Percentiles rank a stretch among this genome's conserved stretches.
These are phyloP conservation scores for Chamaecyparis obtusa DNA, from an alignment of 75 land plant genomes.

Conservation along the genomic window DNA sequence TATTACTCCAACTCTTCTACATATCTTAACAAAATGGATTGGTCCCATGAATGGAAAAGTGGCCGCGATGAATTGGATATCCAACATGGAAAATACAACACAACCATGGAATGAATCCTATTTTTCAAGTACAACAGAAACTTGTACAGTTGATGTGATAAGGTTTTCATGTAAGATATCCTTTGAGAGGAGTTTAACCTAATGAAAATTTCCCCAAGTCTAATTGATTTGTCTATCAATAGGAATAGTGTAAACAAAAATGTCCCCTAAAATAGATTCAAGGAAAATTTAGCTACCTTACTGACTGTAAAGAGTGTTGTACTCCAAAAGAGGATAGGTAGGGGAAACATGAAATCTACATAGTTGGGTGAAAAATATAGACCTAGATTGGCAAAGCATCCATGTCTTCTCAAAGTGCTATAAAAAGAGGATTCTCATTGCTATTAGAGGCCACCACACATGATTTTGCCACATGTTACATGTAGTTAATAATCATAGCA, in stretches of 20 bases:
- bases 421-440: constrained; percentile 40
- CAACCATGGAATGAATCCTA: neutral
- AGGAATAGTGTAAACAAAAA: neutral
- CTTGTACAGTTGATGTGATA: neutral
- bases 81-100: neutral
- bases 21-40: neutral
- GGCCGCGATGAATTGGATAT: neutral
- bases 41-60: neutral
- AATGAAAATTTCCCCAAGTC: neutral
- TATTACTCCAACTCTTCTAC: neutral
- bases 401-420: constrained; percentile 69
- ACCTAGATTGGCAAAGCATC: constrained; percentile 71
- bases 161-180: neutral
- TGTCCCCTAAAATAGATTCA: neutral
- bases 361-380: neutral
- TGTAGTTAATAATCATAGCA: constrained; percentile 31
- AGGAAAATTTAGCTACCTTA: neutral
- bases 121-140: neutral
- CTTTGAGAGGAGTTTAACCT: neutral
- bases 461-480: constrained; percentile 52
- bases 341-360: neutral
- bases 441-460: constrained; percentile 62
- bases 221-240: neutral
- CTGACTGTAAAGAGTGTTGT: neutral
- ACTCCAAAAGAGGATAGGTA: neutral